A percentile compares a stretch with the other conserved stretches of the same genome.
These are phyloP conservation scores for Dianthus caryophyllus DNA, from an alignment of 148 eudicot species.

Conservation along the genomic window DNA sequence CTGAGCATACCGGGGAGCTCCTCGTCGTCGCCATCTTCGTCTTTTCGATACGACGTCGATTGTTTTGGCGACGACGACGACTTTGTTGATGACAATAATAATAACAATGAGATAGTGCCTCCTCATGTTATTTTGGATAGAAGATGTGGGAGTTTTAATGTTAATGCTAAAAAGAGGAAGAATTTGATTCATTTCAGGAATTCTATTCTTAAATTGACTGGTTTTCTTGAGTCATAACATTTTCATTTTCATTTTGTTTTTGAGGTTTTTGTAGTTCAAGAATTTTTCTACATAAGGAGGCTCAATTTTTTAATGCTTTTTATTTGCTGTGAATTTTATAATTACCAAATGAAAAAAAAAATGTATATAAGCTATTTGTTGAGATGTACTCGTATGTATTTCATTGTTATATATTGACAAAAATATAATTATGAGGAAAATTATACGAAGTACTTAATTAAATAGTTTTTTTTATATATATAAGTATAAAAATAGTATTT, in stretches of 20 bases:
- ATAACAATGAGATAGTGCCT: constrained; percentile 43
- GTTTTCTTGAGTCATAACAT: constrained; percentile 56
- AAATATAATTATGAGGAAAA: too few relatives aligned
- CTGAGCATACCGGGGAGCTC: constrained; percentile 33
- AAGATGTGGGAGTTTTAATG: constrained; percentile 39
- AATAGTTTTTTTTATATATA: too few relatives aligned
- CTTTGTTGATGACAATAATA: constrained; percentile 20
- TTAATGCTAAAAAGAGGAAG: constrained; percentile 47
- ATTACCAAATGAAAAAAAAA: too few relatives aligned
- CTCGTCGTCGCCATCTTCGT: constrained; percentile 1
- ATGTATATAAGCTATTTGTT: too few relatives aligned
- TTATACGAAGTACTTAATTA: too few relatives aligned
- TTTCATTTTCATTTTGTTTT: neutral
- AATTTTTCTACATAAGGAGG: neutral
- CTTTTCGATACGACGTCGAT: constrained; percentile 17
- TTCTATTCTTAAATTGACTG: constrained; percentile 69
- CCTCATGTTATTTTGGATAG: constrained; percentile 54
- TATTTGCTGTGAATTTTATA: neutral
- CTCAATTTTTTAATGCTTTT: neutral
- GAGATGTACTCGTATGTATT: too few relatives aligned
- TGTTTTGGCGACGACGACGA: constrained; percentile 9
- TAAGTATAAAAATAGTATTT: too few relatives aligned
- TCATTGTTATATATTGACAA: too few relatives aligned
- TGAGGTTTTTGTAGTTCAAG: neutral
- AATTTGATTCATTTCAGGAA: constrained; percentile 58